These are phyloP conservation scores for Fusarium mexicanum DNA, from an alignment of 2,329 filamentous ascomycete species.

Conservation along the genomic window DNA sequence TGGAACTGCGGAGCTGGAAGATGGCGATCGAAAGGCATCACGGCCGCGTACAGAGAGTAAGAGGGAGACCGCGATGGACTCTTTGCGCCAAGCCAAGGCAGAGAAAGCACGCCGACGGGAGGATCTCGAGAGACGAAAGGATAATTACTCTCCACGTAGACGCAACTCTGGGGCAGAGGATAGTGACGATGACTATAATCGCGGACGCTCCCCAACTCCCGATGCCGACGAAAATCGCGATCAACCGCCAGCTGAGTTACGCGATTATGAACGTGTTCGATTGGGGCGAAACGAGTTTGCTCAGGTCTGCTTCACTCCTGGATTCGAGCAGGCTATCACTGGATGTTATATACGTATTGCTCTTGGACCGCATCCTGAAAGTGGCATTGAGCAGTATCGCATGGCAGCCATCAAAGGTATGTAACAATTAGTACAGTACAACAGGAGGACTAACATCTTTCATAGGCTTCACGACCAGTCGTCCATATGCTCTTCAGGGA, in stretches of 20 bases:
- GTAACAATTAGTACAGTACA: conserved; percentile 11
- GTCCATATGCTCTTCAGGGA: conserved; percentile 83
- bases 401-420: conserved; percentile 88
- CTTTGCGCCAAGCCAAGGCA: conserved; percentile 67
- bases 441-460: conserved; percentile 31
- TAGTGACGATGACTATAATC: conserved; percentile 83
- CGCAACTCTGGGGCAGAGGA: conserved; percentile 62
- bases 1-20: conserved; percentile 80
- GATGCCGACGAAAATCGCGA: conserved; percentile 75
- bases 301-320: conserved; percentile 91
- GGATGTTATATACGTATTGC: conserved; percentile 89
- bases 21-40: conserved; percentile 76
- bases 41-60: conserved; percentile 69
- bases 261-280: conserved; percentile 85
- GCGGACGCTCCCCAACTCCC: conserved; percentile 62
- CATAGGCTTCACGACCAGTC: conserved; percentile 79
- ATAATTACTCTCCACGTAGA: conserved; percentile 54
- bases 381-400: conserved; percentile 81
- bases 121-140: conserved; percentile 70
- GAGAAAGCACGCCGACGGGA: conserved; percentile 64
- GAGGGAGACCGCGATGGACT: conserved; percentile 74
- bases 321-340: conserved; percentile 82
- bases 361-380: conserved; percentile 79
- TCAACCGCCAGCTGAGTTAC: conserved; percentile 75
- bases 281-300: conserved; percentile 88